Percentiles rank a stretch among this genome's conserved stretches.
Evolutionary conservation across 495 filamentous ascomycete species (phyloP).

Genomic region (Tuber brumale): DNA sequence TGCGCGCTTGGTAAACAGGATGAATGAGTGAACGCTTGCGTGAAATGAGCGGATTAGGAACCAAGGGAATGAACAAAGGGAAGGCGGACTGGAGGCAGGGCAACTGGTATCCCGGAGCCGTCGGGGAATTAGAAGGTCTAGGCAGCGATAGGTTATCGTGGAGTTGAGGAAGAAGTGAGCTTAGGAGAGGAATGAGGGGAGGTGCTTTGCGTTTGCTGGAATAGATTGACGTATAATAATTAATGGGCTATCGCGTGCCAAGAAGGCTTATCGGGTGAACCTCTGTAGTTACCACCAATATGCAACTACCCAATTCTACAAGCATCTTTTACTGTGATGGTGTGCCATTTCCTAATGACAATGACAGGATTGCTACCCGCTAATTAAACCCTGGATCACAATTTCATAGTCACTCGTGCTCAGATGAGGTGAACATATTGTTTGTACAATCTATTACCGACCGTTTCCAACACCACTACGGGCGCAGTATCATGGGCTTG

Average conservation of each 20-base stretch:
- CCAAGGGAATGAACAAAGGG: neutral
- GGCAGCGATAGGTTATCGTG: neutral
- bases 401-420: neutral
- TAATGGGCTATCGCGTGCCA: neutral
- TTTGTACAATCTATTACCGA: neutral
- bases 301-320: constrained; percentile 1
- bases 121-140: neutral
- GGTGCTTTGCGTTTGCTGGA: neutral
- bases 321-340: neutral
- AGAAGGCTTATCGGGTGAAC: neutral
- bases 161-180: neutral
- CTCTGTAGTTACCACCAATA: neutral
- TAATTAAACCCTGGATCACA: neutral
- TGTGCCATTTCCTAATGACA: neutral
- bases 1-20: neutral
- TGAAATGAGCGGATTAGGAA: neutral
- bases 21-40: neutral
- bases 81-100: neutral
- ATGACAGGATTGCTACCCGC: neutral
- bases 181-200: neutral
- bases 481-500: neutral
- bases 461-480: neutral
- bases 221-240: neutral
- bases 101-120: neutral
- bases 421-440: neutral